Evolutionary conservation across 371 early-diverging fungal species (phyloP), one percentile per base, ranked within the genome.

Genomic region (Nematocida sp.): DNA sequence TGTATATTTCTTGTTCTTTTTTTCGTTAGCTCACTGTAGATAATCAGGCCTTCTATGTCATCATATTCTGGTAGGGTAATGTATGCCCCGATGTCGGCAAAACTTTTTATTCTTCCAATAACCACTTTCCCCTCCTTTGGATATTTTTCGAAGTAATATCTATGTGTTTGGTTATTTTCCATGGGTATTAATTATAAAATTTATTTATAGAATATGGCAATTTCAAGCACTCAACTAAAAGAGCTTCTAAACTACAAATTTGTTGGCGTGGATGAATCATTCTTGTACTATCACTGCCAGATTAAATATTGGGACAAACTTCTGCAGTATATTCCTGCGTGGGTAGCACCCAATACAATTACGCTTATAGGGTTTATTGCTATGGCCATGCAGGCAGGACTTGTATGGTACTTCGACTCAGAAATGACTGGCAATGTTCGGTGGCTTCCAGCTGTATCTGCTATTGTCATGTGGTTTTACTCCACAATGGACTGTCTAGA

Each of bases 41-140:
- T 90, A 86, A 98, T 94, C 94, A 98, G 95, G 78, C 97, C 96
- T 85, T 94, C 93, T 83, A 92, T 92, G 86, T 92, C 91, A 83
- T 92, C 92, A 86, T 95, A 91, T 84, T 90, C 91, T 55, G 93
- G 90, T 73, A 97, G 90, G 84, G 92, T 91, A 56, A 96, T 94
- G 86, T 95, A 86, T 66, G 96, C 95, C 57, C 98, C 97, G 90
- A 96, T 93, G 84, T 95, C 95, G 61, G 93, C 93, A 86, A 97
- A 94, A 85, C 94, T 93, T 72, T 92, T 91, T 74, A 96, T 95
- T 85, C 93, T 95, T 83, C 94, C 98, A 92, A 97, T 94, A 76
- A 97, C 98, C 72, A 95, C 90, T 83, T 95, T 94, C 75, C 97
- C 97, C 71, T 94, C 93, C 87, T 94, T 92, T 56, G 98, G 98